Percentiles rank a stretch among this genome's conserved stretches.
Evolutionary conservation across 495 filamentous ascomycete genomes (phyloP).

Genomic region (Amniculicola lignicola): DNA sequence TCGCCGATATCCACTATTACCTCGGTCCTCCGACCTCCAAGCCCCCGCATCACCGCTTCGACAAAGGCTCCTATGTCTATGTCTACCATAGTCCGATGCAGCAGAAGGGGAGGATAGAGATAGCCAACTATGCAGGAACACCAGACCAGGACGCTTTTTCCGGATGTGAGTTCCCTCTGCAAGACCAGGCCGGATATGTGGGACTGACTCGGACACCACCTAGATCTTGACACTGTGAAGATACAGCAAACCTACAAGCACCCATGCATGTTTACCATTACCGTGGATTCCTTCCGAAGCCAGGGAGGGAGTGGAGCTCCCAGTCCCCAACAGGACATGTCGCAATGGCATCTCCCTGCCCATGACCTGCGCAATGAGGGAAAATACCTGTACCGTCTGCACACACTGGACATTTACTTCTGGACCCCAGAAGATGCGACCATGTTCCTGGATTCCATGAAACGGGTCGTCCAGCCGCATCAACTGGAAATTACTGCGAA

Average conservation of each 20-base stretch:
- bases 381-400: constrained; percentile 70
- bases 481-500: constrained; percentile 60
- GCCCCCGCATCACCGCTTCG: constrained; percentile 80
- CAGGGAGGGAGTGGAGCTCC: constrained; percentile 18
- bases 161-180: constrained; percentile 58
- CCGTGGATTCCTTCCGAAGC: constrained; percentile 56
- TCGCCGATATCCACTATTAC: constrained; percentile 86
- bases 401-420: constrained; percentile 87
- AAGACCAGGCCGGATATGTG: too few relatives aligned
- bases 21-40: constrained; percentile 68
- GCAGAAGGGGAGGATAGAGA: constrained; percentile 69
- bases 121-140: constrained; percentile 83
- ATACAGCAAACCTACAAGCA: constrained; percentile 76
- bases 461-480: constrained; percentile 55
- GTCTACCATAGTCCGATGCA: constrained; percentile 71
- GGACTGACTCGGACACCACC: constrained; percentile 27
- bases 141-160: constrained; percentile 87
- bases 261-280: constrained; percentile 69
- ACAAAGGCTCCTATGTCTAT: constrained; percentile 85
- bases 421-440: constrained; percentile 75
- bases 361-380: constrained; percentile 66
- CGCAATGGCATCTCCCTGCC: constrained; percentile 76
- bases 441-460: constrained; percentile 64
- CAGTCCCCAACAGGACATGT: constrained; percentile 42
- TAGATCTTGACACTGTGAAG: constrained; percentile 62